Conservation (phyloP, 306 rosid genomes). For the Rosa rugosa region DNA sequence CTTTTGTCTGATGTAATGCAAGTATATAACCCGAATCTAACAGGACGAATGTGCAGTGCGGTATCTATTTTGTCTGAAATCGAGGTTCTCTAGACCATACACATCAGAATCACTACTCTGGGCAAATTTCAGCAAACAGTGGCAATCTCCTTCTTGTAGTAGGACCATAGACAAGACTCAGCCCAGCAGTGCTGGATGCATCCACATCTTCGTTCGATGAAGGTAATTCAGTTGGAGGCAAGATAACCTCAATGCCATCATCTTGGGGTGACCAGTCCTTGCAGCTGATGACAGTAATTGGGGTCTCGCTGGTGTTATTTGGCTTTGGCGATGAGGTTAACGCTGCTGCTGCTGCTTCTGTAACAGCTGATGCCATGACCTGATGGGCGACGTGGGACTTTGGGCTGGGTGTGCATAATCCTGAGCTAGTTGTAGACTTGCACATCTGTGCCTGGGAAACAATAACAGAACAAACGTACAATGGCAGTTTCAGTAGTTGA, state of each 20-base stretch:
- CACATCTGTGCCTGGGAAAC: slow-evolving; percentile 31
- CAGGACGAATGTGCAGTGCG: slow-evolving; percentile 8
- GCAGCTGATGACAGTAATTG: not conserved
- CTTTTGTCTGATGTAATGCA: not conserved
- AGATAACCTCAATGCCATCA: slow-evolving; percentile 49
- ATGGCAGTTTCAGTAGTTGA: not conserved
- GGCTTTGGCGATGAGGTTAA: slow-evolving; percentile 18
- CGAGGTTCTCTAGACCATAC: not conserved
- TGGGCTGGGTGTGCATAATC: slow-evolving; percentile 20
- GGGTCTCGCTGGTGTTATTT: slow-evolving; percentile 13
- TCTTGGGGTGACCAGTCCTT: slow-evolving; percentile 70
- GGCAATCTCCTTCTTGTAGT: slow-evolving; percentile 39
- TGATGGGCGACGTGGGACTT: slow-evolving; percentile 27
- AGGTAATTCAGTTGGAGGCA: slow-evolving; percentile 38
- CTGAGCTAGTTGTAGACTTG: slow-evolving; percentile 27
- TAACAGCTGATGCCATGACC: slow-evolving; percentile 16
- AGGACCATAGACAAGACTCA: slow-evolving; percentile 22
- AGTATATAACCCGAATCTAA: not conserved
- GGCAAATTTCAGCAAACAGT: slow-evolving; percentile 37
- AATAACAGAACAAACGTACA: not conserved
- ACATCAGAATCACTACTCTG: slow-evolving; percentile 10
- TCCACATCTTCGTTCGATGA: slow-evolving; percentile 47
- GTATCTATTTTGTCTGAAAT: not conserved
- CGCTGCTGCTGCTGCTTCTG: slow-evolving; percentile 6
- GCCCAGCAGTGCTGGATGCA: slow-evolving; percentile 20